Evolutionary conservation across 192 early-diverging fungal species (phyloP), one percentile per base, ranked within the genome.

Genomic region (Chytriomyces confervae): DNA sequence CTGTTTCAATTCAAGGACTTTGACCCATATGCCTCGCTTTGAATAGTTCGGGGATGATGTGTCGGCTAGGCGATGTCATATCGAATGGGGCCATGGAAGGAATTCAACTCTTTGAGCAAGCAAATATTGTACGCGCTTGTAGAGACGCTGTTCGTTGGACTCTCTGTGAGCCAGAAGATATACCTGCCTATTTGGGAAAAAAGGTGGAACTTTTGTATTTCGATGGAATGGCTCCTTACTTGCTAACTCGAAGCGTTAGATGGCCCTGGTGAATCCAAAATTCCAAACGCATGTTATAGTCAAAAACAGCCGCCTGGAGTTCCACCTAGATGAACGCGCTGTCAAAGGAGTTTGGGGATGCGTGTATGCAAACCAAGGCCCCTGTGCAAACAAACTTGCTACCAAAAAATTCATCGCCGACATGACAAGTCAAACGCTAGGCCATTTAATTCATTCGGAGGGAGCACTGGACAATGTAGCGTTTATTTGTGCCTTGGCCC

Each of bases 61-160:
- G 81, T 9, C 78, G 87, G n/a, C 72, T 86, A n/a, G 87, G 87
- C 3, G 87, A 89, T 64, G n/a, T 86, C 36, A 83, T 89, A 49
- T 75, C 83, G 3, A 67, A 81, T 16, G 70, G 73, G 3, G 83
- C 81, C 6, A 50, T 86, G 7, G 87, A 89, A 67, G 51, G 72
- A 4, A 70, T 86, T 24, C 80, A 83, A 65, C 47, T 68, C 5
- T 89, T 89, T 76, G 85, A 89, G 62, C 57, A 79, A 67, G 51
- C 61, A 13, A 89, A 86, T 72, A 80, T 66, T 69, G 81, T 80
- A 0, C 67, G 83, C n/a, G 75, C 86, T 10, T 83, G 80, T 67
- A 66, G 80, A 23, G 84, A 89, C 60, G 81, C 63, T 7, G 84
- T 89, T 47, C n/a, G 61, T 3, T 76, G 74, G 71, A 75, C 45